A percentile compares a stretch with the other conserved stretches of the same genome.
Conservation (phyloP, 1,139 yeast species). For the Blastobotrys buckinghamii region DNA sequence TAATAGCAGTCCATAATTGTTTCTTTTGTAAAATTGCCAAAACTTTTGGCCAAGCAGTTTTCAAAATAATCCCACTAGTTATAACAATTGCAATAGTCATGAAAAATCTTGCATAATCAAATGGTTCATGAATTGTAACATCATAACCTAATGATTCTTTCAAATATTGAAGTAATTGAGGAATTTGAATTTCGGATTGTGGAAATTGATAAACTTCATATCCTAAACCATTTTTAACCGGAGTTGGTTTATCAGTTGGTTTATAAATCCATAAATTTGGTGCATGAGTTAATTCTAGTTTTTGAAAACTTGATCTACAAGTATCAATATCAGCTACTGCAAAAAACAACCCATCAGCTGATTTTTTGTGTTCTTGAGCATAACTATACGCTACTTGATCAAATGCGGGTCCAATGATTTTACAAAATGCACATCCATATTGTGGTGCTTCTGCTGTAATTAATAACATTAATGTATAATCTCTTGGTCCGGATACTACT, state of each 20-base stretch:
- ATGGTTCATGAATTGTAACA: slow-evolving; percentile 50
- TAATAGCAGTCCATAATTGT: slow-evolving; percentile 61
- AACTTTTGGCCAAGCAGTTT: slow-evolving; percentile 31
- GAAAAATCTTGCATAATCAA: slow-evolving; percentile 46
- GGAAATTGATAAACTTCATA: slow-evolving; percentile 43
- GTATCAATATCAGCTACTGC: slow-evolving; percentile 67
- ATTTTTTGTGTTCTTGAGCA: slow-evolving; percentile 45
- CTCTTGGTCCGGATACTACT: slow-evolving; percentile 62
- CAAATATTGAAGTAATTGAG: slow-evolving; percentile 35
- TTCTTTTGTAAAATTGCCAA: slow-evolving; percentile 34
- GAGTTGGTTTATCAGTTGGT: slow-evolving; percentile 43
- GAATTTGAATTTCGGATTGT: slow-evolving; percentile 49
- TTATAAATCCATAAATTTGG: slow-evolving; percentile 69
- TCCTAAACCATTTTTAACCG: slow-evolving; percentile 35
- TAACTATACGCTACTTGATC: slow-evolving; percentile 58
- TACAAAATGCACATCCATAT: slow-evolving; percentile 74
- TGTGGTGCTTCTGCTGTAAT: slow-evolving; percentile 70
- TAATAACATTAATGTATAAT: slow-evolving; percentile 57
- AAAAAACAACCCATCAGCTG: slow-evolving; percentile 51
- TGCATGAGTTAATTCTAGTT: slow-evolving; percentile 55
- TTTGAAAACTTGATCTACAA: slow-evolving; percentile 49
- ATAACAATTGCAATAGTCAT: slow-evolving; percentile 35
- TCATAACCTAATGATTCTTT: slow-evolving; percentile 38
- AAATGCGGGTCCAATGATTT: slow-evolving; percentile 62
- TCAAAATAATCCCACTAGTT: slow-evolving; percentile 30